A percentile compares a stretch with the other conserved stretches of the same genome.
Conservation (phyloP, 805 yeast genomes). For the Ogataea pignaliae region DNA sequence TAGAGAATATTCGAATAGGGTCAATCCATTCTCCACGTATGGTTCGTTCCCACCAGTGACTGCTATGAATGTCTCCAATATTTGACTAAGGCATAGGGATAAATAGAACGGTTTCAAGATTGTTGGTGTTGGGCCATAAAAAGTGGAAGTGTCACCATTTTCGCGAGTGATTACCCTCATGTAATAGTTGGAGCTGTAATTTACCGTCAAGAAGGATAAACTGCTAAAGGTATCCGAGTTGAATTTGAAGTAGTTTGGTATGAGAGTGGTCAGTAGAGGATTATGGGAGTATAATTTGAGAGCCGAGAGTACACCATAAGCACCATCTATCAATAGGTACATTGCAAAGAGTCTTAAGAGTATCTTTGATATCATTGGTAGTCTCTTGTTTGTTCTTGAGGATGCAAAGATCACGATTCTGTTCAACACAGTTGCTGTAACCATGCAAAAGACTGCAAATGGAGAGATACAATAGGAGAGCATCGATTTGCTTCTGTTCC, state of each 20-base stretch:
- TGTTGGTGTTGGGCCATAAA: conserved; percentile 41
- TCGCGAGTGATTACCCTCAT: conserved; percentile 5
- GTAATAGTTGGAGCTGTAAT: conserved; percentile 20
- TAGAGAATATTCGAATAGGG: conserved; percentile 70
- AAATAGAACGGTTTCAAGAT: conserved; percentile 57
- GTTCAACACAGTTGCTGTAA: conserved; percentile 54
- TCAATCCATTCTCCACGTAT: conserved; percentile 60
- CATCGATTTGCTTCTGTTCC: conserved; percentile 38
- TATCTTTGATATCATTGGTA: conserved; percentile 28
- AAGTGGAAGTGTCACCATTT: conserved; percentile 15
- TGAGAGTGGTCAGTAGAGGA: conserved; percentile 4
- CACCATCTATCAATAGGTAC: conserved; percentile 29
- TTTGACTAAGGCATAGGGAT: conserved; percentile 55
- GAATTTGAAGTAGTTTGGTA: conserved; percentile 22
- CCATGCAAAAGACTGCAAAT: conserved; percentile 49
- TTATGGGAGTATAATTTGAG: conserved; percentile 23
- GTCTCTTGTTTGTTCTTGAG: conserved; percentile 36
- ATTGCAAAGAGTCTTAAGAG: conserved; percentile 37
- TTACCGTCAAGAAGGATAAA: conserved; percentile 23
- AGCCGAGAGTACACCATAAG: conserved; percentile 33
- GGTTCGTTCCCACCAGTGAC: conserved; percentile 54
- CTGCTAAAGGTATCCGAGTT: conserved; percentile 18
- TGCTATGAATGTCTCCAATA: conserved; percentile 61
- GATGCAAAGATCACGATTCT: conserved; percentile 57
- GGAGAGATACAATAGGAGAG: conserved; percentile 44